Evolutionary conservation across 768 basidiomycete genomes (phyloP), one percentile per base, ranked within the genome.

Genomic region (Termitomyces heimii): DNA sequence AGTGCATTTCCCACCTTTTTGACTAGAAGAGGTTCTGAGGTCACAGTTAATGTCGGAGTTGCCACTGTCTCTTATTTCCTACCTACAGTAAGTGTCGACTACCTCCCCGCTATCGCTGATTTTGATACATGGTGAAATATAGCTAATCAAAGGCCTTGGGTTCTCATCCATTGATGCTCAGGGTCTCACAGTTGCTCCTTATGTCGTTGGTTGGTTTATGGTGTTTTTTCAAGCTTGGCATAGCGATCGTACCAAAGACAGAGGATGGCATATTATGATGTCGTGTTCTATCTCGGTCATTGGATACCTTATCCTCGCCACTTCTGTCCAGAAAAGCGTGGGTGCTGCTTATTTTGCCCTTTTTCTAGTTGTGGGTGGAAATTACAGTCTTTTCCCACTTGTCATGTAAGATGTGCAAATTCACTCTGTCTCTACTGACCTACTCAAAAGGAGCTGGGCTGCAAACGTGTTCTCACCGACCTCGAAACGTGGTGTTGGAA

Each of bases 391-490:
- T 55, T 83, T 83, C 68, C 82, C 82, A 8, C 71, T 83, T 5
- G 82, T 82, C 42, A 83, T 83, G 82, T 80, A 58, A 60, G 77
- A 52, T 20, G n/a, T 12, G 5, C 37, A 12, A 29, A 13, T 12
- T 39, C 10, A 8, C 29, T 29, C 26, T 40, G n/a, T 20, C 28
- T 10, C 14, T 40, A 26, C 26, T 40, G 37, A 39, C 24, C 39
- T 16, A n/a, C 16, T 32, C n/a, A 52, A 35, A 58, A 82, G 81
- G 80, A 80, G 79, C 63, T 84, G 82, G 82, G 82, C 81, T 16
- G 79, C 81, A 5, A 82, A 82, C 62, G 70, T 75, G 1, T 82
- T 84, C 64, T 79, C 82, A 6, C 82, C 82, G 12, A 84, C 82
- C 8, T 81, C 80, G 1, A 84, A 84, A 63, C 75, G 82, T 28